A percentile compares a stretch with the other conserved stretches of the same genome.
phyloP scores from a whole-genome alignment of 1,139 yeast species.

The Blastobotrys aristatus region DNA sequence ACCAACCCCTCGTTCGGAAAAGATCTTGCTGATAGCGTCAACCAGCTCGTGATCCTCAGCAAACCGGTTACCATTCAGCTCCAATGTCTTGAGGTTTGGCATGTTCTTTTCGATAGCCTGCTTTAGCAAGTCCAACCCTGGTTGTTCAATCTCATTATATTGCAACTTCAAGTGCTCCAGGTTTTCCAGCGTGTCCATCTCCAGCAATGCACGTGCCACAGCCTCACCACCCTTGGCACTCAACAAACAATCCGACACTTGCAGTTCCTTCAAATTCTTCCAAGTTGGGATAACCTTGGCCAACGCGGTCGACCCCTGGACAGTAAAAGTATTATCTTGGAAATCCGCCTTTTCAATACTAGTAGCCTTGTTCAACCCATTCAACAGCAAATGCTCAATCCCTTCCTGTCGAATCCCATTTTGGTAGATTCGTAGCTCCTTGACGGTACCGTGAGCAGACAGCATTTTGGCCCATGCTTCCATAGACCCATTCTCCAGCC shows the following conservation, averaged over 20 bases:
- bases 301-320: constrained; percentile 71
- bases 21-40: constrained; percentile 52
- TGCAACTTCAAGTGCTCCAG: constrained; percentile 68
- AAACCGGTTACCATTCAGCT: constrained; percentile 88
- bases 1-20: constrained; percentile 71
- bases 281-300: constrained; percentile 54
- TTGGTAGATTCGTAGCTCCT: constrained; percentile 78
- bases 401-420: constrained; percentile 97
- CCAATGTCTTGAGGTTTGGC: constrained; percentile 59
- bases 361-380: constrained; percentile 63
- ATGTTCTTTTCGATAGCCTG: constrained; percentile 50
- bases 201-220: constrained; percentile 40
- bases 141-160: constrained; percentile 78
- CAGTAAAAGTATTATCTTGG: constrained; percentile 92
- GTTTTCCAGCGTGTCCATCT: constrained; percentile 27
- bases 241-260: constrained; percentile 83
- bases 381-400: constrained; percentile 62
- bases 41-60: constrained; percentile 67
- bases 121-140: constrained; percentile 54
- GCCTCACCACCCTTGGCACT: constrained; percentile 65
- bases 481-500: constrained; percentile 91
- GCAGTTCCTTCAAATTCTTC: constrained; percentile 64
- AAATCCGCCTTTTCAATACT: constrained; percentile 69
- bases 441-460: constrained; percentile 69
- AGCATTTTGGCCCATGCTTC: constrained; percentile 56